Base-by-base conservation (phyloP, 2,329 filamentous ascomycete species). In the Penicillium fuscoglaucum region DNA sequence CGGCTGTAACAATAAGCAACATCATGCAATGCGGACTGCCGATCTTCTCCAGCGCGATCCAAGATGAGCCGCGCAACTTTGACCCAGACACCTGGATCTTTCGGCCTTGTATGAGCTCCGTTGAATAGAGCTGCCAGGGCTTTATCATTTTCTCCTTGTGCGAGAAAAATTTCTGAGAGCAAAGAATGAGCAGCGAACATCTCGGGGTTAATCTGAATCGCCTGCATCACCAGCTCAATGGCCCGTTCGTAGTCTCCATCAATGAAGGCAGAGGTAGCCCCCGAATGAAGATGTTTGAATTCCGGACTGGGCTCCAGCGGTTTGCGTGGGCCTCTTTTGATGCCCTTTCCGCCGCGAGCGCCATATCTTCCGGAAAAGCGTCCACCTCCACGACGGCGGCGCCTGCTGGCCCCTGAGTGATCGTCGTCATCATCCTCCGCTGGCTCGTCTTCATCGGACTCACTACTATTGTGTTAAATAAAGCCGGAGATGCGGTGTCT, bases 121-220 rank as follows among this genome's bases (percentile, higher is more conserved):
- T 79, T 80, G 60, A 84, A 82, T 12, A 87, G 72, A 44, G 83
- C 83, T 43, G 80, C 77, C 39, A 87, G 71, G 1, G 84, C 81
- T 61, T 84, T 84, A 53, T 83, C 78, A 37, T 82, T 78, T 46
- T 84, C 79, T n/a, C 83, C 84, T 68, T 81, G 79, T 13, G 79
- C 78, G 10, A 82, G 71, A 52, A 85, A 81, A 51, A 86, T 83
- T 60, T 87, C 83, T 0, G 84, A 85, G 8, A 87, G 74, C 21
- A 87, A 74, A 52, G 80, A 83, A 73, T 88, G 84, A 15, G 85
- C 83, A 29, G 80, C 78, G 68, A 84, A 87, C 63, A 87, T 83
- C 68, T 87, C 85, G 0, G 85, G 85, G 64, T 88, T 87, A 31
- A 78, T 73, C 41, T 80, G 75, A 33, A 86, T 80, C 9, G 83